Evolutionary conservation across 345 rosid genomes (phyloP), one percentile per base, ranked within the genome.

Genomic region (Capsella bursapastoris): DNA sequence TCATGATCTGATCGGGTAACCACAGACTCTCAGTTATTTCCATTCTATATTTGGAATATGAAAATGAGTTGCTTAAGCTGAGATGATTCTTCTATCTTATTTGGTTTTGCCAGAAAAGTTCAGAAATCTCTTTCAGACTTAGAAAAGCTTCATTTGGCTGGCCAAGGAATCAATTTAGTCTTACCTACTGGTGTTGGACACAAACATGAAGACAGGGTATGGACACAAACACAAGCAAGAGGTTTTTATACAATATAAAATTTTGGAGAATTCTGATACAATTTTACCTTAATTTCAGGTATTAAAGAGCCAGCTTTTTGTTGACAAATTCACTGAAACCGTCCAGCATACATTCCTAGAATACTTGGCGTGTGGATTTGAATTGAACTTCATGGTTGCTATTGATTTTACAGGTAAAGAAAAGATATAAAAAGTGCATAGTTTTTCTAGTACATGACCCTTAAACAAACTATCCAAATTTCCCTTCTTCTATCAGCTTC

Each of bases 381-480:
- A 94, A 77, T 79, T 94, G 66, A 91, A 88, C 82, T 91, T 91
- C 87, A 94, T 94, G 97, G 91, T 89, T 69, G 98, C 98, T 60
- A 75, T 94, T 73, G 98, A 94, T 85, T 94, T 89, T 80, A 94
- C 98, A 1, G 98, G 98, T 94, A 80, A 44, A 14, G 22, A 22
- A 32, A 40, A 8, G 52, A 35, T 25, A 40, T n/a, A 1, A 35
- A 52, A 27, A 15, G 7, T 10, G 18, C 3, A 58, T 13, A 66
- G 38, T 12, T 64, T 45, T 11, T 57, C 38, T 35, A 57, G n/a
- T 41, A 22, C 63, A 6, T 49, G 56, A 11, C 22, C 29, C 60
- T 28, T 25, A 18, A 44, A 66, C 65, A 71, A 10, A 9, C 3
- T 70, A 74, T 66, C 55, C 47, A 44, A 1, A 8, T 59, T 63